A percentile compares a stretch with the other conserved stretches of the same genome.
Evolutionary conservation across 2,329 filamentous ascomycete genomes (phyloP).

Genomic region (Epichloe coenophiala): DNA sequence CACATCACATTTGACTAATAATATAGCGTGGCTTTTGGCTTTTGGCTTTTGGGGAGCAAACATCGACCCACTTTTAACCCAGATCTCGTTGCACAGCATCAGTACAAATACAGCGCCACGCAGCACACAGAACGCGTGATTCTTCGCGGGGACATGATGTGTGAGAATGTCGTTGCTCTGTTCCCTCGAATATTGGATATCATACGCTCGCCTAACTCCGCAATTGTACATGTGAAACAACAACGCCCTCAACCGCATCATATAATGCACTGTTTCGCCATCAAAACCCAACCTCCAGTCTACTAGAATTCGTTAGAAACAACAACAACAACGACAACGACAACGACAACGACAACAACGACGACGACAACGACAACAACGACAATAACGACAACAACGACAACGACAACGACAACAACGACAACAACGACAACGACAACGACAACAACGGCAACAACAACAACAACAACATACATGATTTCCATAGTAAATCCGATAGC

Average conservation of each 20-base stretch:
- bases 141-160: not conserved
- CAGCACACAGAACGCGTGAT: not conserved
- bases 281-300: not conserved
- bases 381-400: too few relatives aligned
- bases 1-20: not conserved
- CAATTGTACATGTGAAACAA: not conserved
- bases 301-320: not conserved
- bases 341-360: too few relatives aligned
- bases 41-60: not conserved
- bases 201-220: slow-evolving; percentile 2
- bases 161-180: not conserved
- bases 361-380: too few relatives aligned
- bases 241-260: not conserved
- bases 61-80: not conserved
- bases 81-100: too few relatives aligned
- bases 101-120: not conserved
- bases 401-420: too few relatives aligned
- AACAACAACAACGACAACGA: too few relatives aligned
- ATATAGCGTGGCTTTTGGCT: not conserved
- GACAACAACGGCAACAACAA: too few relatives aligned
- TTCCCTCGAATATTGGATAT: not conserved
- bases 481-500: too few relatives aligned
- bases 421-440: too few relatives aligned
- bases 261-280: not conserved
- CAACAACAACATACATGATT: not conserved